Base-by-base conservation (phyloP, 768 basidiomycete species). In the Suillus alpinus region DNA sequence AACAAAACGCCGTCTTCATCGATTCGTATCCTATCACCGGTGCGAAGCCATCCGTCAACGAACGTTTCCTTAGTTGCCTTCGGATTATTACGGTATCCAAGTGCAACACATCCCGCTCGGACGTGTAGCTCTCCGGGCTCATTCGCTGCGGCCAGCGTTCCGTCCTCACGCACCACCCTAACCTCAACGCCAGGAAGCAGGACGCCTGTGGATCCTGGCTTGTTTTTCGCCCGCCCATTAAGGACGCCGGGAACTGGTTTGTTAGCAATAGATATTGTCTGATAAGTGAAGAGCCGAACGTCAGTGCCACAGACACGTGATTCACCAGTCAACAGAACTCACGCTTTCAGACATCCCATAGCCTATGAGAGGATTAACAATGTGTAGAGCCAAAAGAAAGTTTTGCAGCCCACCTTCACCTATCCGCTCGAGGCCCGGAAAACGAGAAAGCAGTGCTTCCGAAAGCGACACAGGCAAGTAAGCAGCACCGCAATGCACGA, bases 331-430 rank as follows among this genome's bases (percentile, higher is more conserved):
- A 23, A 34, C 26, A 41, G 31, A 23, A 73, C 87, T 56, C 67
- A 88, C 87, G 56, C 71, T 71, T 78, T 89, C 88, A 0, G 87
- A 88, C 81, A 89, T 83, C 23, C 90, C 90, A 65, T 89, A 91
- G 0, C 87, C 88, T 87, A 59, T 20, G 7, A 36, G 14, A 31
- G 20, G n/a, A 23, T 66, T 57, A 36, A 8, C 3, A 71, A 37
- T 58, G 16, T 20, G 23, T 36, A 32, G 32, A 55, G 20, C 26
- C 14, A 31, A 55, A 39, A 47, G 26, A 2, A 51, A 56, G 6
- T 56, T 12, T 55, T 7, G 26, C 36, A 6, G 66, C 75, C 10
- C 47, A 86, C 86, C 87, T 78, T 84, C 82, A 0, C 62, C 49
- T 7, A 83, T 68, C 0, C 67, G 63, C 0, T 71, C 67, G 6